Evolutionary conservation across 2,329 filamentous ascomycete species (phyloP).

Genomic region (Colletotrichum tamarilloi): DNA sequence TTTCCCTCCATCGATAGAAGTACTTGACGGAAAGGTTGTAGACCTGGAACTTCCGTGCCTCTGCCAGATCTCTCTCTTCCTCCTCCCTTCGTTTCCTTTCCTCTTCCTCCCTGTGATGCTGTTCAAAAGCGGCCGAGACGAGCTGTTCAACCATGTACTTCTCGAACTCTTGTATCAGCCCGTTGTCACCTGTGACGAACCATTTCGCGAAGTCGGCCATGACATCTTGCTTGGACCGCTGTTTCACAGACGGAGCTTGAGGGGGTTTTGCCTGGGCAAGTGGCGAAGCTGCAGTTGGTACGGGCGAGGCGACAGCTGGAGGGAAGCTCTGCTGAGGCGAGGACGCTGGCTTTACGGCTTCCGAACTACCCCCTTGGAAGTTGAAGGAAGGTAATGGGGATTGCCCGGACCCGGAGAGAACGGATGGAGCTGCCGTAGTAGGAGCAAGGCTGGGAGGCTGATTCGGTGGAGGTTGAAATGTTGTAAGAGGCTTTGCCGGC

Average conservation of each 20-base stretch:
- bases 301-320: background rate
- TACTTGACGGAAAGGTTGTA: constrained; percentile 65
- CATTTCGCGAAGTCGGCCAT: constrained; percentile 64
- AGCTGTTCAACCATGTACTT: constrained; percentile 57
- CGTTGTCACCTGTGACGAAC: constrained; percentile 65
- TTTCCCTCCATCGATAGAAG: constrained; percentile 67
- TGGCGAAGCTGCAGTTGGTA: constrained; percentile 24
- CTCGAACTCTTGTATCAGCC: constrained; percentile 63
- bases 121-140: constrained; percentile 53
- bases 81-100: constrained; percentile 58
- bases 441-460: constrained; percentile 2
- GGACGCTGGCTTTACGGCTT: background rate
- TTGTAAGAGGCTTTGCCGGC: constrained; percentile 39
- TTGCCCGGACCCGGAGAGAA: constrained; percentile 15
- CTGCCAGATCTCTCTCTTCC: constrained; percentile 56
- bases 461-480: constrained; percentile 12
- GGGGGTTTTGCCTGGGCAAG: background rate
- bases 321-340: background rate
- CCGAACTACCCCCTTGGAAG: background rate
- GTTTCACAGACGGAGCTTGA: background rate
- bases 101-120: constrained; percentile 53
- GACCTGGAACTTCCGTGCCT: constrained; percentile 59
- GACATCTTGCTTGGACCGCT: constrained; percentile 46
- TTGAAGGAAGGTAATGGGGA: constrained; percentile 14
- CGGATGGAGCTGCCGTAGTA: constrained; percentile 34